Evolutionary conservation across 192 early-diverging fungal genomes (phyloP), one percentile per base, ranked within the genome.

Genomic region (Piromyces finnis): DNA sequence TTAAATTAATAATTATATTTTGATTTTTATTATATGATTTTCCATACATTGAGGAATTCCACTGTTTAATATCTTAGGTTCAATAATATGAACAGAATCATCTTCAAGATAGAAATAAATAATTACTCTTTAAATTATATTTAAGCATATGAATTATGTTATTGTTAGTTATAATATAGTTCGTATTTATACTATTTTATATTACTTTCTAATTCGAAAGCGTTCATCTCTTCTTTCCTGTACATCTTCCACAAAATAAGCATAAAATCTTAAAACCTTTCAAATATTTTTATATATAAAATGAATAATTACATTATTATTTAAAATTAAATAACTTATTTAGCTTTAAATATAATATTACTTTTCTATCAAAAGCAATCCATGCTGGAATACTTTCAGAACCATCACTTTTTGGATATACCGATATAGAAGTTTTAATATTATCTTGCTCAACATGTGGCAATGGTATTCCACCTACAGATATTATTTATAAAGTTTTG

Each of bases 351-450:
- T n/a, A n/a, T n/a, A 51, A 22, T 22, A 0, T 68, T 27, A 68
- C 51, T 27, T 68, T 81, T 35, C 80, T 35, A 27, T 81, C 80
- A 26, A 81, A 81, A 5, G 80, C 80, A 29, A 81, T 78, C 80
- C 80, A 81, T 17, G 80, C 80, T 22, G 80, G 80, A 18, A 81
- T 78, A 18, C 35, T 29, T 78, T 81, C 80, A 28, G 79, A 30
- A 17, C 35, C 28, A 35, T 81, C 80, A 28, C 77, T 29, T 28
- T 79, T 79, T 26, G 18, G 78, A 29, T 79, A 78, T 7, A 30
- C 35, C 0, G 88, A 85, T 29, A 88, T 77, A 16, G 89, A 90
- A 22, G 89, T 87, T 37, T 89, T 84, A 28, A 90, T 81, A 39
- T 86, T 88, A 22, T 36, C 78, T 68, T 84, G 82, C 15, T 84